Base-by-base conservation (phyloP, 2,329 filamentous ascomycete species). In the Xylogone sp. region DNA sequence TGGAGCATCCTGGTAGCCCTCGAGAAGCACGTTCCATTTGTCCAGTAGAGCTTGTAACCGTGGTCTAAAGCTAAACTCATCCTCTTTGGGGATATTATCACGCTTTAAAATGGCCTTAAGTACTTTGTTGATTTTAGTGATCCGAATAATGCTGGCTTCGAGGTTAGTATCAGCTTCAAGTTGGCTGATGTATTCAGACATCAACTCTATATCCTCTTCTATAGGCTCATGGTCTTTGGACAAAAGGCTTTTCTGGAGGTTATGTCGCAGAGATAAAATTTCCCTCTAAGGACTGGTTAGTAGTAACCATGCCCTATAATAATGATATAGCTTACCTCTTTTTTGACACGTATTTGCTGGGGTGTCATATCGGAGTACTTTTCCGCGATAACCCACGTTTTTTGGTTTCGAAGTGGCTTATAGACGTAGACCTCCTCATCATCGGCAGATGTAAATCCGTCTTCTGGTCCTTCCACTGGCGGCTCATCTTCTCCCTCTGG, bases 41-140 rank as follows among this genome's bases (percentile, higher is more conserved):
- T 86, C 84, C 16, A 97, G 76, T 45, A 99, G 78, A 5, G 80
- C 77, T 58, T 88, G 80, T 29, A 90, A 92, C 47, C 94, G 87
- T 58, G 84, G 76, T 75, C 94, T 95, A 81, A 99, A 97, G 50
- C 88, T 75, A 69, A 87, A 95, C 59, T 96, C 88, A 31, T 92
- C 88, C 58, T 99, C 94, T 55, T 86, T 86, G 5, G 92, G 92
- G 60, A 99, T 96, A 3, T 79, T 79, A 27, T 43, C 42, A 8
- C 97, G 77, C 75, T 96, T 97, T 63, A 97, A 76, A 59, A 99
- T 94, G 3, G 87, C 91, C 75, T 95, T 96, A 52, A 99, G 79
- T 10, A 99, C 93, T 75, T 99, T 99, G 82, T 97, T 93, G 71
- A 99, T 97, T 79, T 97, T 99, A 55, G 94, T 99, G 13, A 75